A percentile compares a stretch with the other conserved stretches of the same genome.
Evolutionary conservation across 352 stramenopile genomes (phyloP).

Genomic region (Plasmopara halstedii): DNA sequence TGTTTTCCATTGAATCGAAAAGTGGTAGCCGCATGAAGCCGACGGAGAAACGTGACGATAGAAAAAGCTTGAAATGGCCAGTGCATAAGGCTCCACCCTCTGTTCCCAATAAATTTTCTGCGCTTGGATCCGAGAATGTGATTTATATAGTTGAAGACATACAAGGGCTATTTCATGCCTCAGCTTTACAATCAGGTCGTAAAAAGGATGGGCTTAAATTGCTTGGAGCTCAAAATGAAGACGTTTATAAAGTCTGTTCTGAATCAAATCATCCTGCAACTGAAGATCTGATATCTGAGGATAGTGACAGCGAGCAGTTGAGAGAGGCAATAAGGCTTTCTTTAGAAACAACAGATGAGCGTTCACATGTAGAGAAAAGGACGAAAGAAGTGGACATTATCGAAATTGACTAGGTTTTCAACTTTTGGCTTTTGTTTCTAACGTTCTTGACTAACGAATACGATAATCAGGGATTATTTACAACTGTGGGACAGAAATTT

Average conservation of each 20-base stretch:
- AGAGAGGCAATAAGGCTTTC: constrained; percentile 1
- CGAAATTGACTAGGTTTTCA: constrained; percentile 20
- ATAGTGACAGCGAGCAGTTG: constrained; percentile 10
- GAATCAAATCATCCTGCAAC: background rate
- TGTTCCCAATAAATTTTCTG: constrained; percentile 24
- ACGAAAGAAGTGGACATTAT: constrained; percentile 28
- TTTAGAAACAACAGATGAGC: background rate
- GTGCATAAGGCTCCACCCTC: constrained; percentile 1
- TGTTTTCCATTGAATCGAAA: background rate
- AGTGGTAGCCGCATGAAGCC: constrained; percentile 10
- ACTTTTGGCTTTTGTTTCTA: too few species aligned
- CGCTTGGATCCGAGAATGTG: constrained; percentile 26
- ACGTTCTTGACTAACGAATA: too few species aligned
- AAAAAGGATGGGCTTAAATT: background rate
- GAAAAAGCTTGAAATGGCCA: background rate
- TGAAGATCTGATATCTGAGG: constrained; percentile 27
- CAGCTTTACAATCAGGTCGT: background rate
- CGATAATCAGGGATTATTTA: too few species aligned
- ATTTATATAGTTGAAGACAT: constrained; percentile 46
- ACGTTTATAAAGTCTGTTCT: background rate
- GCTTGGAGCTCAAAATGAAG: background rate
- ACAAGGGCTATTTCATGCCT: constrained; percentile 29
- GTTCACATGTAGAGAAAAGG: background rate
- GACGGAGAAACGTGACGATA: constrained; percentile 7
- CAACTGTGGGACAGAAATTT: too few species aligned